phyloP scores from a whole-genome alignment of 2,329 filamentous ascomycete species.

The Fonsecaea nubica region DNA sequence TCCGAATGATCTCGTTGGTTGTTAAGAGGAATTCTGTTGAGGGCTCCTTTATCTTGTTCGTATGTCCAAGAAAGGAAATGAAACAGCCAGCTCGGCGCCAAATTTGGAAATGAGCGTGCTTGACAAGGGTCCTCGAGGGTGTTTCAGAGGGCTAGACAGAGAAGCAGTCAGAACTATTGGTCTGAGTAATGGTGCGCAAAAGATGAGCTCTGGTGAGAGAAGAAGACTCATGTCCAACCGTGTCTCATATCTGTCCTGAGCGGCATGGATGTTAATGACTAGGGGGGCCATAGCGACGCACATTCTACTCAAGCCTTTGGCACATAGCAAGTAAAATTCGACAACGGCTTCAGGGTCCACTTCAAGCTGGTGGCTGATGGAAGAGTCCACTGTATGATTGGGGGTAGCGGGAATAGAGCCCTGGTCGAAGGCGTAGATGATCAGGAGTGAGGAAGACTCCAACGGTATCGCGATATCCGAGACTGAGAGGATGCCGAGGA shows the following conservation, averaged over 20 bases:
- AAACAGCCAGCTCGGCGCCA: slow-evolving; percentile 35
- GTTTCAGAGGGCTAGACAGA: slow-evolving; percentile 33
- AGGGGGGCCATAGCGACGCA: slow-evolving; percentile 30
- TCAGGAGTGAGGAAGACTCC: slow-evolving; percentile 22
- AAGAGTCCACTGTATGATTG: slow-evolving; percentile 24
- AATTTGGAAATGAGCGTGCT: slow-evolving; percentile 36
- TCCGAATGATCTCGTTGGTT: slow-evolving; percentile 32
- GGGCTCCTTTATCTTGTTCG: slow-evolving; percentile 17
- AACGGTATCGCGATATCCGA: slow-evolving; percentile 21
- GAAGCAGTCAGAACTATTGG: slow-evolving; percentile 30
- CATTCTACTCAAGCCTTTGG: slow-evolving; percentile 32
- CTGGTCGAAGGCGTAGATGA: slow-evolving; percentile 25
- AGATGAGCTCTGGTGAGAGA: slow-evolving; percentile 24
- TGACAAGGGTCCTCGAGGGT: slow-evolving; percentile 25
- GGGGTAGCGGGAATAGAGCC: slow-evolving; percentile 18
- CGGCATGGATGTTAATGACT: slow-evolving; percentile 27
- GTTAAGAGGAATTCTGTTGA: slow-evolving; percentile 19
- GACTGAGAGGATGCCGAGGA: slow-evolving; percentile 11
- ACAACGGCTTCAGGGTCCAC: slow-evolving; percentile 30
- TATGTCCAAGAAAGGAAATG: slow-evolving; percentile 32
- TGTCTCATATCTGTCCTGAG: slow-evolving; percentile 33
- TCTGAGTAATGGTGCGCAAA: slow-evolving; percentile 11
- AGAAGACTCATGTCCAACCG: slow-evolving; percentile 28
- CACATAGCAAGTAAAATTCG: slow-evolving; percentile 35
- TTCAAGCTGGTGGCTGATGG: slow-evolving; percentile 28